A percentile compares a stretch with the other conserved stretches of the same genome.
Evolutionary conservation across 108 stramenopile genomes (phyloP).

Genomic region (Fragilaria crotonensis): DNA sequence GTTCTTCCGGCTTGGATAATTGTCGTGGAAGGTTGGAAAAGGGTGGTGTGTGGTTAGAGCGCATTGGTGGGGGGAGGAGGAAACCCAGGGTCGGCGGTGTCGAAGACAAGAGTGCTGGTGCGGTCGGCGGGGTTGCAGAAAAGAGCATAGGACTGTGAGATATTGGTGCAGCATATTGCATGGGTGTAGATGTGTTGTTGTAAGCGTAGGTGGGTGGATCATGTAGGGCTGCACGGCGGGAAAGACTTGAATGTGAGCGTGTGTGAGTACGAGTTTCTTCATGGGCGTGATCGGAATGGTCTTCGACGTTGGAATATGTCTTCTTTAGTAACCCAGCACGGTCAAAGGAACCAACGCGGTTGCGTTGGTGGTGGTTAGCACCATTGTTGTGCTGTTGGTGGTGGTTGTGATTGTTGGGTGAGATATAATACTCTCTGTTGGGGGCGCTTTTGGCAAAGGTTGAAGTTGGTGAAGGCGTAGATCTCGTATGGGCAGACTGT

Average conservation of each 20-base stretch:
- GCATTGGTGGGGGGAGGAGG: not conserved
- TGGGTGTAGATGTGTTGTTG: constrained; percentile 1
- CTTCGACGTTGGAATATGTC: not conserved
- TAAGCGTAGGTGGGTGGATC: constrained; percentile 27
- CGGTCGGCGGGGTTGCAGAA: not conserved
- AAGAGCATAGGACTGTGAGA: not conserved
- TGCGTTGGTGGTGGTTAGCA: not conserved
- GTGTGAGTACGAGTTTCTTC: not conserved
- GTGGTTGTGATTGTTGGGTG: not conserved
- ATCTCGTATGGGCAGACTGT: not conserved
- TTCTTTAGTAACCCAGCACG: not conserved
- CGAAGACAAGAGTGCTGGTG: not conserved
- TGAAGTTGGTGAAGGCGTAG: constrained; percentile 11
- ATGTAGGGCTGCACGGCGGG: constrained; percentile 37
- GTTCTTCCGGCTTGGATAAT: not conserved
- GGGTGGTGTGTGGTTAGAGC: not conserved
- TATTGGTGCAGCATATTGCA: not conserved
- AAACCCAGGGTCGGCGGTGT: not conserved
- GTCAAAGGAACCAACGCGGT: not conserved
- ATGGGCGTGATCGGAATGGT: not conserved
- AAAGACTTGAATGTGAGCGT: not conserved
- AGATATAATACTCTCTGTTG: constrained; percentile 11
- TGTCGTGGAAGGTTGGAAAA: not conserved
- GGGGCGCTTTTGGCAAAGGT: not conserved
- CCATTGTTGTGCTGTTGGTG: not conserved